phyloP scores from a whole-genome alignment of 176 grass and related monocot species.

The Chloris gayana region DNA sequence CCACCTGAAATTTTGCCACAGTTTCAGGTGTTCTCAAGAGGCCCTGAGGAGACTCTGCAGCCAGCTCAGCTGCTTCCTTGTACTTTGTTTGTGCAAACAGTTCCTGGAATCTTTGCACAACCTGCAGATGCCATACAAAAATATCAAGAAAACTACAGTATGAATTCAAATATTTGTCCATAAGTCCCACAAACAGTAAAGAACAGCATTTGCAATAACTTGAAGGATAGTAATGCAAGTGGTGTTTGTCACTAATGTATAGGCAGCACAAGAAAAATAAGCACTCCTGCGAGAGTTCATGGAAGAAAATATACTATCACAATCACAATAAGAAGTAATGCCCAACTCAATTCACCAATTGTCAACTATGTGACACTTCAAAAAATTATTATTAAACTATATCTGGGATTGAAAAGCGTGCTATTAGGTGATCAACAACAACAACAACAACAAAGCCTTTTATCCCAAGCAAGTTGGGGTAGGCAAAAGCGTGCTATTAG shows the following conservation, averaged over 20 bases:
- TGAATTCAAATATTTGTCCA: background rate
- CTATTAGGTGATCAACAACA: background rate
- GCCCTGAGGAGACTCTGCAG: slow-evolving; percentile 92
- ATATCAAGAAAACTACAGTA: background rate
- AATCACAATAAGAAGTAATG: slow-evolving; percentile 6
- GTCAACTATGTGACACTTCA: background rate
- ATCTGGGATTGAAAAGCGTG: background rate
- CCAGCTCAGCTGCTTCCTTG: slow-evolving; percentile 98
- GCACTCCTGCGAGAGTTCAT: background rate
- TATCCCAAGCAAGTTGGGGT: too few relatives aligned
- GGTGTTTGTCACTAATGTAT: background rate
- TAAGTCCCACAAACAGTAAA: background rate
- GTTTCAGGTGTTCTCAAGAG: slow-evolving; percentile 92
- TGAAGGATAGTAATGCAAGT: background rate
- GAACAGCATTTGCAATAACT: background rate
- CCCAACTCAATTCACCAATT: background rate
- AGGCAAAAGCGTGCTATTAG: background rate
- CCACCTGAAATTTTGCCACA: slow-evolving; percentile 93
- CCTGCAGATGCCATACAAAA: slow-evolving; percentile 53
- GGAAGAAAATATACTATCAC: background rate
- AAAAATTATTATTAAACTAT: background rate
- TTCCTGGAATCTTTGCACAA: slow-evolving; percentile 97
- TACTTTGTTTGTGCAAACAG: slow-evolving; percentile 93
- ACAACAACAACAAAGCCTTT: too few relatives aligned
- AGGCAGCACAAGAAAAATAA: background rate